Conservation (phyloP, 164 flowering plant species). For the Tetracentron sinense region DNA sequence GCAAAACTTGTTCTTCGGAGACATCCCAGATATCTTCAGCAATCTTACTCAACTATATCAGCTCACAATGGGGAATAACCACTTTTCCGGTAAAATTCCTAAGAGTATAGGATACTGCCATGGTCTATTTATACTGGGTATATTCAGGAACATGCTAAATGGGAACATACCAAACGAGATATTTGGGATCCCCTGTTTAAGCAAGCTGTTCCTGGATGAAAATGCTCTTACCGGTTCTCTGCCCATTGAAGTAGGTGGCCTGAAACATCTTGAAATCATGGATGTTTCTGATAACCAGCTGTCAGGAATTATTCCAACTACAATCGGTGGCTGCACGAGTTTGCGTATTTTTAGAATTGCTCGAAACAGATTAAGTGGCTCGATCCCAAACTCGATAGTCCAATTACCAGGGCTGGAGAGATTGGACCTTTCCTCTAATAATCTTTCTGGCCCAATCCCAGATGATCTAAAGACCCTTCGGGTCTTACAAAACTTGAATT, state of each 20-base stretch:
- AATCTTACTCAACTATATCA: slow-evolving; percentile 6
- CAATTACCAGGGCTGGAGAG: neutral
- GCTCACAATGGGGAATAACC: slow-evolving; percentile 10
- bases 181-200: slow-evolving; percentile 2
- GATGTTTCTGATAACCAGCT: slow-evolving; percentile 7
- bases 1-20: slow-evolving; percentile 2
- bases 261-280: neutral
- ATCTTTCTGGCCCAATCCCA: slow-evolving; percentile 6
- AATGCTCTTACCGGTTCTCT: neutral
- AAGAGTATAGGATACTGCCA: slow-evolving; percentile 2
- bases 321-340: neutral
- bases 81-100: slow-evolving; percentile 18
- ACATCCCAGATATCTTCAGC: slow-evolving; percentile 12
- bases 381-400: slow-evolving; percentile 2
- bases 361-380: slow-evolving; percentile 3
- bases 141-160: neutral
- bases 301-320: neutral
- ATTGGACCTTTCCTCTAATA: neutral
- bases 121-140: neutral
- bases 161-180: slow-evolving; percentile 13
- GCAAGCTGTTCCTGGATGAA: neutral
- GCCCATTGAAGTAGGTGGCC: neutral
- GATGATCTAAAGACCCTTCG: neutral
- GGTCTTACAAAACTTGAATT: neutral
- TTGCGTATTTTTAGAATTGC: slow-evolving; percentile 3